Evolutionary conservation across 495 filamentous ascomycete genomes (phyloP).

Genomic region (Penicillium ucsense): DNA sequence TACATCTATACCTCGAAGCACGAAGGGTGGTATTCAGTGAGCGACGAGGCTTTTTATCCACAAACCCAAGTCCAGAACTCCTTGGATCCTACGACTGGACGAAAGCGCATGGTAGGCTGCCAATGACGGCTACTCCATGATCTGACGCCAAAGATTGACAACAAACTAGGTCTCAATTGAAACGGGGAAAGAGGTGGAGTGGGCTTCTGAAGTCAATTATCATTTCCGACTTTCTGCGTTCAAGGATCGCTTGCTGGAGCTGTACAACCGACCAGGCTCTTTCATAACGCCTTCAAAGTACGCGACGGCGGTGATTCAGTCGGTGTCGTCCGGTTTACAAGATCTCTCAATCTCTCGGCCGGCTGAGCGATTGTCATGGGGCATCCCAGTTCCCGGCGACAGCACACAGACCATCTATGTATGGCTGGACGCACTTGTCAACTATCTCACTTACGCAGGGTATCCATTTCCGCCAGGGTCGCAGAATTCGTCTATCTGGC

Average conservation of each 20-base stretch:
- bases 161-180: slow-evolving; percentile 55
- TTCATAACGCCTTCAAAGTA: slow-evolving; percentile 62
- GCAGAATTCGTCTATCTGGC: slow-evolving; percentile 63
- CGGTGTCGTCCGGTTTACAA: slow-evolving; percentile 59
- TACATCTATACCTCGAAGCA: slow-evolving; percentile 82
- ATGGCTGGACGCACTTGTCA: slow-evolving; percentile 92
- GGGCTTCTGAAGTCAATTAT: slow-evolving; percentile 90
- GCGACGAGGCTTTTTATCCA: slow-evolving; percentile 94
- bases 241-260: slow-evolving; percentile 59
- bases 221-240: slow-evolving; percentile 87
- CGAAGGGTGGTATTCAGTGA: slow-evolving; percentile 92
- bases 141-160: slow-evolving; percentile 7
- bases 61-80: slow-evolving; percentile 60
- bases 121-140: not conserved
- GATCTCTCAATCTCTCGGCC: slow-evolving; percentile 90
- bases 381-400: slow-evolving; percentile 81
- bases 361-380: slow-evolving; percentile 68
- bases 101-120: slow-evolving; percentile 55
- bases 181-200: slow-evolving; percentile 86
- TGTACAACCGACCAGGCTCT: slow-evolving; percentile 61
- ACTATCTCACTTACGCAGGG: slow-evolving; percentile 80
- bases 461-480: slow-evolving; percentile 69
- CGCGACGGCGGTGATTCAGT: slow-evolving; percentile 56
- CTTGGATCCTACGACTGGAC: slow-evolving; percentile 69
- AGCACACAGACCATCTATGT: slow-evolving; percentile 88